Evolutionary conservation across 768 basidiomycete genomes (phyloP).

Genomic region (Mycena amicta): DNA sequence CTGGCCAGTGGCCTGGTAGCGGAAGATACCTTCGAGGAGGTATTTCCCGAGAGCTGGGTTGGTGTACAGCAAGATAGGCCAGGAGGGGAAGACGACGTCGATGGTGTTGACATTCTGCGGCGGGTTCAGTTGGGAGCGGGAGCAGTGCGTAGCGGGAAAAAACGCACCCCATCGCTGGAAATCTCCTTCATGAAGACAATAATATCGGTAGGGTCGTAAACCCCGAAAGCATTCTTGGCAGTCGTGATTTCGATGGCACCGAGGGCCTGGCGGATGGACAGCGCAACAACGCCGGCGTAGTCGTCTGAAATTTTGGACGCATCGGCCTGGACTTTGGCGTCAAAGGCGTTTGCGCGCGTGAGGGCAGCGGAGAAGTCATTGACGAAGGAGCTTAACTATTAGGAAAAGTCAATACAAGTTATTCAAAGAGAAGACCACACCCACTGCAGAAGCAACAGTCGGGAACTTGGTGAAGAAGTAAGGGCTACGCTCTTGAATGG

Average conservation of each 20-base stretch:
- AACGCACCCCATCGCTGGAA: constrained; percentile 33
- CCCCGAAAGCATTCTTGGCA: constrained; percentile 45
- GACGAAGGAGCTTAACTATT: constrained; percentile 30
- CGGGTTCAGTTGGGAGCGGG: not conserved
- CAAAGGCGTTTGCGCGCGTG: constrained; percentile 46
- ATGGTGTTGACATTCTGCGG: constrained; percentile 31
- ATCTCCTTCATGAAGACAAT: constrained; percentile 56
- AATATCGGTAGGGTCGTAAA: constrained; percentile 52
- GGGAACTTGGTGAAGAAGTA: constrained; percentile 36
- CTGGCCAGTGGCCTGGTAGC: constrained; percentile 66
- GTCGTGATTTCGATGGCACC: constrained; percentile 59
- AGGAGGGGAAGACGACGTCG: constrained; percentile 59
- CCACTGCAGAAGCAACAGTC: constrained; percentile 27
- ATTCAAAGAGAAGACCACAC: not conserved
- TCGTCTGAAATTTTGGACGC: constrained; percentile 49
- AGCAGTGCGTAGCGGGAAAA: not conserved
- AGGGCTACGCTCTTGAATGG: constrained; percentile 26
- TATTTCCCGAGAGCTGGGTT: constrained; percentile 59
- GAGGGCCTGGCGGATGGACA: constrained; percentile 59
- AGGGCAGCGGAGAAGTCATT: constrained; percentile 48
- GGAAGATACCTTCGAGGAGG: constrained; percentile 60
- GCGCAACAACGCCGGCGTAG: constrained; percentile 52
- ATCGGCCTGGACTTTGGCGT: constrained; percentile 47
- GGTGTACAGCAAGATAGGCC: constrained; percentile 56
- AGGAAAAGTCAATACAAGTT: not conserved